A percentile compares a stretch with the other conserved stretches of the same genome.
These are phyloP conservation scores for Sextonia rubra DNA, from an alignment of 164 flowering plant genomes.

Conservation along the genomic window DNA sequence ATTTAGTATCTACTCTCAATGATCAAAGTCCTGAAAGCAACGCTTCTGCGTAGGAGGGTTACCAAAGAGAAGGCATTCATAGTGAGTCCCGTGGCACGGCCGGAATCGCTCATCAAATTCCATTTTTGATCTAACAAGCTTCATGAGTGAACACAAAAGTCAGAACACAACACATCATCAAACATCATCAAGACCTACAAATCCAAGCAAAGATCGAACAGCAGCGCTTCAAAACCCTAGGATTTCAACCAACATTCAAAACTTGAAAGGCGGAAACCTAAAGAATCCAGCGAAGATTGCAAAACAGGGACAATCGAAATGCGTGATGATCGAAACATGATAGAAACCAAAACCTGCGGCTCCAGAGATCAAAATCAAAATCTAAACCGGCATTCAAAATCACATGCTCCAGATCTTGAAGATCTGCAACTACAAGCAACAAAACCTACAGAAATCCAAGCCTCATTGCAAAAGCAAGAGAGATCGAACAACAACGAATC, in stretches of 20 bases:
- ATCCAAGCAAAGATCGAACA: too few species aligned
- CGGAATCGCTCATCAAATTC: constrained; percentile 28
- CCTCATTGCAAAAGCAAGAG: neutral
- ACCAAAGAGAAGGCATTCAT: constrained; percentile 81
- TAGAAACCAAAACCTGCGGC: neutral
- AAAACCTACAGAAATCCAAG: neutral
- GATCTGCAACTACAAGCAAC: neutral
- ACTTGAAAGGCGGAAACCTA: neutral
- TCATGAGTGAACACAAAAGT: constrained; percentile 2
- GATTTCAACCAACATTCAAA: neutral
- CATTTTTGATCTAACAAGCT: constrained; percentile 27
- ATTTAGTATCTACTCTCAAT: neutral
- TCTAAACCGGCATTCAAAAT: neutral
- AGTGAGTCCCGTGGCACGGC: constrained; percentile 28
- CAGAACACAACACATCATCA: too few species aligned
- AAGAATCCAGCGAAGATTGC: too few species aligned
- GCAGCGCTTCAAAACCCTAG: neutral
- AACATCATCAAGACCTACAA: neutral
- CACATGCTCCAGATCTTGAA: neutral
- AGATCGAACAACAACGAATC: neutral
- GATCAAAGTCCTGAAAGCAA: too few species aligned
- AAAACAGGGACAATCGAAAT: too few species aligned
- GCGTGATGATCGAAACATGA: neutral
- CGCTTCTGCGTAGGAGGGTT: constrained; percentile 6
- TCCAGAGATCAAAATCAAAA: neutral